phyloP scores from a whole-genome alignment of 371 early-diverging fungal genomes.

The Synchytrium microbalum region DNA sequence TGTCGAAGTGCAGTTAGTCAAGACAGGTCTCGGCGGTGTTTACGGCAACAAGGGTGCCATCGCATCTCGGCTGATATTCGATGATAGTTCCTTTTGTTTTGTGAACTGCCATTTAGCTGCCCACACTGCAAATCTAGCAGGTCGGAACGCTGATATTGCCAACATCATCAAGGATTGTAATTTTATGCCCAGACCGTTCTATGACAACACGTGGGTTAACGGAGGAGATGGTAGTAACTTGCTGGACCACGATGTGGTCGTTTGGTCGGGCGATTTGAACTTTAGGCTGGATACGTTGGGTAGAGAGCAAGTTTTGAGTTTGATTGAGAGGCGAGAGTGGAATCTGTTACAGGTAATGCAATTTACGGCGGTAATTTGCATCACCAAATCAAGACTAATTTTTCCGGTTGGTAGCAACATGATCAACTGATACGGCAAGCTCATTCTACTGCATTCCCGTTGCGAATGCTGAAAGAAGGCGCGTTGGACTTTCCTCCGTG shows the following conservation, averaged over 20 bases:
- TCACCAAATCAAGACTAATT: too few relatives aligned
- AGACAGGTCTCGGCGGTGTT: neutral
- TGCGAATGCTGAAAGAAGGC: neutral
- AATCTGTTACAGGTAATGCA: slow-evolving; percentile 21
- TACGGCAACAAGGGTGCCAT: slow-evolving; percentile 58
- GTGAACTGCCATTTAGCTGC: slow-evolving; percentile 83
- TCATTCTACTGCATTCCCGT: neutral
- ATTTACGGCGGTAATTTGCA: too few relatives aligned
- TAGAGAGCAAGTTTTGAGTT: slow-evolving; percentile 48
- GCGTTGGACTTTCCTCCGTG: neutral
- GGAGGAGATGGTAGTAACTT: slow-evolving; percentile 61
- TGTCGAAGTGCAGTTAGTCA: too few relatives aligned
- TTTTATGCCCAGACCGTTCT: slow-evolving; percentile 26
- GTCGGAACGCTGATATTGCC: slow-evolving; percentile 67
- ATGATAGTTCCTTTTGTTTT: slow-evolving; percentile 74
- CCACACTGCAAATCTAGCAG: slow-evolving; percentile 60
- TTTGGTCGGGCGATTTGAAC: slow-evolving; percentile 76
- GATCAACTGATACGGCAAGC: neutral
- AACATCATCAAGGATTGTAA: slow-evolving; percentile 59
- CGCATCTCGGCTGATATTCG: slow-evolving; percentile 61
- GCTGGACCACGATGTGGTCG: slow-evolving; percentile 68
- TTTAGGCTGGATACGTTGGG: slow-evolving; percentile 61
- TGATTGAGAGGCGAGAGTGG: slow-evolving; percentile 33
- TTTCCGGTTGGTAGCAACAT: too few relatives aligned
- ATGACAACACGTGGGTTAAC: slow-evolving; percentile 26